These are phyloP conservation scores for Colletotrichum chrysophilum DNA, from an alignment of 2,329 filamentous ascomycete species.

Conservation along the genomic window DNA sequence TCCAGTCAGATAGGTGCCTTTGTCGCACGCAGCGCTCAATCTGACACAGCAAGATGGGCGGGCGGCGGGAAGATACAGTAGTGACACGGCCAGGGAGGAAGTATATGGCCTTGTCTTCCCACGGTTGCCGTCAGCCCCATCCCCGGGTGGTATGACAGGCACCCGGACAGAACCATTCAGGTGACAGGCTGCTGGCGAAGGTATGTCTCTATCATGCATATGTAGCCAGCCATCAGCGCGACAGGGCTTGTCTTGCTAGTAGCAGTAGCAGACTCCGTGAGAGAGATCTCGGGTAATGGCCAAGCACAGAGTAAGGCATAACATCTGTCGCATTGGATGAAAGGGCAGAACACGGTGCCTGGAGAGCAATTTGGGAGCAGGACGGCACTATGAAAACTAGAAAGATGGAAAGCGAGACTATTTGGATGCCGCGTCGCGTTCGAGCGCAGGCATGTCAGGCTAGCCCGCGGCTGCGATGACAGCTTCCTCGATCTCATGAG, in stretches of 20 bases:
- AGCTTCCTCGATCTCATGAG: background rate
- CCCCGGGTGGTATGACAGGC: background rate
- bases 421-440: background rate
- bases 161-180: background rate
- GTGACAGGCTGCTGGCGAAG: background rate
- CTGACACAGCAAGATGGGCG: background rate
- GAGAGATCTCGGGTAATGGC: background rate
- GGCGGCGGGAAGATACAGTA: background rate
- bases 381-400: background rate
- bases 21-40: background rate
- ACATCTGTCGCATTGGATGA: background rate
- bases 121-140: background rate
- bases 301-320: background rate
- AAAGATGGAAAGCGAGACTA: background rate
- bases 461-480: background rate
- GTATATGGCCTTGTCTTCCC: background rate
- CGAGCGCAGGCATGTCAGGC: background rate
- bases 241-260: background rate
- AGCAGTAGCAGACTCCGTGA: background rate
- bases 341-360: background rate
- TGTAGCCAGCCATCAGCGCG: background rate
- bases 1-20: background rate
- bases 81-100: background rate
- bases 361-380: background rate
- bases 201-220: background rate